Evolutionary conservation across 306 rosid species (phyloP).

Genomic region (Delonix regia): DNA sequence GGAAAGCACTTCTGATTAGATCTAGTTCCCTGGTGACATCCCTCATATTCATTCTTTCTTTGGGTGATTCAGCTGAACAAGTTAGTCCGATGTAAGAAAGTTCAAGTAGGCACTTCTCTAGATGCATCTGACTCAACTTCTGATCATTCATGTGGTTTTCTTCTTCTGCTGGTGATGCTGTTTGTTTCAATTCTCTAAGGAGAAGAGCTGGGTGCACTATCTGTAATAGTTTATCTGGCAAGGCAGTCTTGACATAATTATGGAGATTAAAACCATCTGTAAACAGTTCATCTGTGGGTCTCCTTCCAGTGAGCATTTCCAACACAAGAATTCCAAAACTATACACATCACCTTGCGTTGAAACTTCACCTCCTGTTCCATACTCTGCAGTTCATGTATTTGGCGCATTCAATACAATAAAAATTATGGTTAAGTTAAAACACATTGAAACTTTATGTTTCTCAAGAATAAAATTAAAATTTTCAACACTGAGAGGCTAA

Average conservation of each 20-base stretch:
- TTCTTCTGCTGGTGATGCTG: background rate
- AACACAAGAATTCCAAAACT: slow-evolving; percentile 50
- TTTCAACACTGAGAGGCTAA: background rate
- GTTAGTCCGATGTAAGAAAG: slow-evolving; percentile 25
- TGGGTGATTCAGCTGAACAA: slow-evolving; percentile 15
- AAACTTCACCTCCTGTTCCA: slow-evolving; percentile 39
- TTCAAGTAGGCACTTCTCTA: slow-evolving; percentile 15
- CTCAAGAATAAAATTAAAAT: background rate
- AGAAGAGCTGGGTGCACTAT: slow-evolving; percentile 17
- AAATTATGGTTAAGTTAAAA: background rate
- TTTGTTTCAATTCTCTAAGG: background rate
- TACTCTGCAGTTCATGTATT: slow-evolving; percentile 31
- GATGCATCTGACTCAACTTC: background rate
- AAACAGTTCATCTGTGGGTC: slow-evolving; percentile 46
- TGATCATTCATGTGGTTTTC: background rate
- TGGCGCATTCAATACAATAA: background rate
- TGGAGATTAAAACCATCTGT: slow-evolving; percentile 32
- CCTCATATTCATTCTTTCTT: slow-evolving; percentile 29
- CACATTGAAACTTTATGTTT: background rate
- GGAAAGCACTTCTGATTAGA: slow-evolving; percentile 5
- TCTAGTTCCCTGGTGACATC: slow-evolving; percentile 28
- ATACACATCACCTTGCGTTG: slow-evolving; percentile 37
- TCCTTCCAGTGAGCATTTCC: slow-evolving; percentile 43
- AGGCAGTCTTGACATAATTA: slow-evolving; percentile 25
- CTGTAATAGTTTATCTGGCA: slow-evolving; percentile 29